These are phyloP conservation scores for Novakomyces olei DNA, from an alignment of 805 yeast genomes.

Conservation along the genomic window DNA sequence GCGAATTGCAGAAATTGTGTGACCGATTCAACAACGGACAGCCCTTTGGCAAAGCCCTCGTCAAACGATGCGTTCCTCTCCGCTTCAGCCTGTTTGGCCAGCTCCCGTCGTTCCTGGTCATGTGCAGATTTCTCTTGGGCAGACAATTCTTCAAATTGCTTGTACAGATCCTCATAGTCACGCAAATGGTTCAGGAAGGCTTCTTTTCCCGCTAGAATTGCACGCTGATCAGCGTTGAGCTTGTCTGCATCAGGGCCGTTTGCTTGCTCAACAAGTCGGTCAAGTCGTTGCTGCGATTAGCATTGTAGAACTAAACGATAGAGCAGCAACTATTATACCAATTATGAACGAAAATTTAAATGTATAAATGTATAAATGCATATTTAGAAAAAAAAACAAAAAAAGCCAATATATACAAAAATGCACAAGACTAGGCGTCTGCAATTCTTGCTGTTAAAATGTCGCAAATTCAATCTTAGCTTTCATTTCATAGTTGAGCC, in stretches of 20 bases:
- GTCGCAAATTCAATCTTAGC: too few species aligned
- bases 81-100: neutral
- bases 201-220: neutral
- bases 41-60: neutral
- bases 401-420: too few species aligned
- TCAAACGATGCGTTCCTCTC: neutral
- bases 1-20: slow-evolving; percentile 3
- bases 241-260: neutral
- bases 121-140: neutral
- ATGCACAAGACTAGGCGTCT: too few species aligned
- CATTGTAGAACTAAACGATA: too few species aligned
- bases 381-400: too few species aligned
- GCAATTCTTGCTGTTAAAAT: too few species aligned
- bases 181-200: slow-evolving; percentile 2
- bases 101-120: neutral
- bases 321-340: too few species aligned
- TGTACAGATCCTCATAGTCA: slow-evolving; percentile 1
- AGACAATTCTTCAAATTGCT: neutral
- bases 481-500: too few species aligned
- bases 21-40: neutral
- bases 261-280: too few species aligned
- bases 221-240: slow-evolving; percentile 1
- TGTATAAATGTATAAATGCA: too few species aligned
- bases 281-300: too few species aligned
- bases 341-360: too few species aligned